Conservation (phyloP, 2,329 filamentous ascomycete genomes). For the Thelonectria blattea region DNA sequence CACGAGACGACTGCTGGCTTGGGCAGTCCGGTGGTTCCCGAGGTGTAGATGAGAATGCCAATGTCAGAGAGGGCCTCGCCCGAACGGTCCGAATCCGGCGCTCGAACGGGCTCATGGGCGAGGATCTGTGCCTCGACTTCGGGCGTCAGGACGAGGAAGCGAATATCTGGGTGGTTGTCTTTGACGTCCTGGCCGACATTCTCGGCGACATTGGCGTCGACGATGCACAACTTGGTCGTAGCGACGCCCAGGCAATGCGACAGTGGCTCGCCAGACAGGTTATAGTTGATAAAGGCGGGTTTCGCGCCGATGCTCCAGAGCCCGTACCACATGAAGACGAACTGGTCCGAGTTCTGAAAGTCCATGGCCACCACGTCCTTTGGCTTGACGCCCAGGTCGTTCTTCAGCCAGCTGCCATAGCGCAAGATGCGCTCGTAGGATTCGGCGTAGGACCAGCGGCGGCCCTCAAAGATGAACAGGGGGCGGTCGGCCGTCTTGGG, state of each 20-base stretch:
- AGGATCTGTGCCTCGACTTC: constrained; percentile 62
- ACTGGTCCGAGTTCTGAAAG: constrained; percentile 81
- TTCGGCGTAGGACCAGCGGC: constrained; percentile 75
- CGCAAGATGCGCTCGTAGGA: constrained; percentile 73
- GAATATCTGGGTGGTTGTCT: constrained; percentile 54
- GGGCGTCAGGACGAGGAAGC: constrained; percentile 67
- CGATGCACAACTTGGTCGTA: constrained; percentile 69
- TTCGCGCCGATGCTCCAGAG: constrained; percentile 84
- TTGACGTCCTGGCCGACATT: constrained; percentile 65
- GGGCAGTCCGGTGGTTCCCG: constrained; percentile 83
- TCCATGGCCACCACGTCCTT: constrained; percentile 82
- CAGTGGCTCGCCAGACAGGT: constrained; percentile 73
- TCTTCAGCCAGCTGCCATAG: constrained; percentile 78
- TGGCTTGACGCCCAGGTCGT: constrained; percentile 65
- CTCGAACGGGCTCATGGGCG: constrained; percentile 58
- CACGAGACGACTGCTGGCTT: constrained; percentile 81
- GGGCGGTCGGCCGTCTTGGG: constrained; percentile 57
- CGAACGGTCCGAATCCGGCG: constrained; percentile 62
- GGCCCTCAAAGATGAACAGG: constrained; percentile 73
- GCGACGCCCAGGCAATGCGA: constrained; percentile 76
- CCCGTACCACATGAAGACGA: constrained; percentile 76
- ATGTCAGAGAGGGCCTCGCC: constrained; percentile 61
- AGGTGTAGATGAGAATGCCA: constrained; percentile 82
- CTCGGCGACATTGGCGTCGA: constrained; percentile 66
- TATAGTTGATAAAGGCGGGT: constrained; percentile 90